Conservation (phyloP, 2,329 filamentous ascomycete species). For the Pyricularia sp. region DNA sequence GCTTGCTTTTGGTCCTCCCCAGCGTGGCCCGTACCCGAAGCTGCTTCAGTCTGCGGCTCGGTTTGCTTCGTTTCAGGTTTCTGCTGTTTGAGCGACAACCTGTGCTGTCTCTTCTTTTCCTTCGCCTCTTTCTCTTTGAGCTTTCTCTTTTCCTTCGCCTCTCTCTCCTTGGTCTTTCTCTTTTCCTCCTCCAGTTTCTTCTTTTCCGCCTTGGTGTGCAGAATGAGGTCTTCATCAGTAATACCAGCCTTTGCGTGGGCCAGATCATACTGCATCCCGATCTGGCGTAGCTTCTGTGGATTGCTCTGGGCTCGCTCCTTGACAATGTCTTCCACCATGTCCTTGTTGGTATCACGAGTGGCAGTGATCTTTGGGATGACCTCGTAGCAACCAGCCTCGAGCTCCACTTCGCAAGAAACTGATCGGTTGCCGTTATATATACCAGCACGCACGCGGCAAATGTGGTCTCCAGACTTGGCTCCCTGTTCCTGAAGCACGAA, state of each 20-base stretch:
- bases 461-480: constrained; percentile 15
- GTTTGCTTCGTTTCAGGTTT: constrained; percentile 11
- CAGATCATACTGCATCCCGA: constrained; percentile 47
- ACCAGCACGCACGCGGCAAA: constrained; percentile 20
- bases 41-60: constrained; percentile 16
- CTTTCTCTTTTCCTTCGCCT: constrained; percentile 7
- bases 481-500: constrained; percentile 26
- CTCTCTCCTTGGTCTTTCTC: constrained; percentile 11
- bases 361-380: constrained; percentile 58
- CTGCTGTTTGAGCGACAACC: constrained; percentile 8
- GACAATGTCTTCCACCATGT: constrained; percentile 47
- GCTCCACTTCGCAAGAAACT: constrained; percentile 57
- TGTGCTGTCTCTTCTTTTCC: constrained; percentile 14
- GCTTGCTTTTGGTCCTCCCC: background rate
- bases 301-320: constrained; percentile 26
- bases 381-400: constrained; percentile 55
- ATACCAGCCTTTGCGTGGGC: constrained; percentile 30
- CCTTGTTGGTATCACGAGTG: constrained; percentile 23
- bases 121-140: constrained; percentile 14
- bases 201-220: constrained; percentile 4
- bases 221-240: constrained; percentile 7
- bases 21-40: constrained; percentile 9
- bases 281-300: constrained; percentile 51
- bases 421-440: constrained; percentile 40
- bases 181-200: constrained; percentile 3